Conservation (phyloP, 2,329 filamentous ascomycete species). For the Colletotrichum magnum region DNA sequence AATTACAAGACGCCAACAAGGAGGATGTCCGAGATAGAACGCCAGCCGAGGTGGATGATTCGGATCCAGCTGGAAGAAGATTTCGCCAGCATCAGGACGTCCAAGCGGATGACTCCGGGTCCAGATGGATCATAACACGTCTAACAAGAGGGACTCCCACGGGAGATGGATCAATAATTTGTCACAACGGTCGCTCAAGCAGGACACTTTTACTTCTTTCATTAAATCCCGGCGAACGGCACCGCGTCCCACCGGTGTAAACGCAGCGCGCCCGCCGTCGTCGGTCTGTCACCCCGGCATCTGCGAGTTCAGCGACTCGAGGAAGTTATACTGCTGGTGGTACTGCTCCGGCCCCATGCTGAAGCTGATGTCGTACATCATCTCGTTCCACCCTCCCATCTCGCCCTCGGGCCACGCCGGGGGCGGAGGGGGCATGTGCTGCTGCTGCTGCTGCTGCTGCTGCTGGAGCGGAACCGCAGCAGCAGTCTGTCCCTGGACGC, state of each 20-base stretch:
- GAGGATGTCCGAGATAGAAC: too few species aligned
- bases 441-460: not conserved
- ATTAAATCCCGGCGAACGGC: not conserved
- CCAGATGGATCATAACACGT: too few species aligned
- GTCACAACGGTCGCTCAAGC: too few species aligned
- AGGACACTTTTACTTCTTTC: not conserved
- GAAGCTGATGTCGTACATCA: constrained; percentile 46
- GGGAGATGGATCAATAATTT: too few species aligned
- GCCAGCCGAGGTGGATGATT: too few species aligned
- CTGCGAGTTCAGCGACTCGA: constrained; percentile 47
- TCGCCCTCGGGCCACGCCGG: constrained; percentile 28
- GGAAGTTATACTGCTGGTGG: constrained; percentile 44
- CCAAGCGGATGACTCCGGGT: too few species aligned
- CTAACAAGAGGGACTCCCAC: too few species aligned
- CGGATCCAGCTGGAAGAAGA: too few species aligned
- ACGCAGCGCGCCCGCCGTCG: too few species aligned
- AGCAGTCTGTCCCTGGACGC: not conserved
- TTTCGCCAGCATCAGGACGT: too few species aligned
- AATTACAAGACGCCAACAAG: too few species aligned
- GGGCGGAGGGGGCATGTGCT: constrained; percentile 11
- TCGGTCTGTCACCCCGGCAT: constrained; percentile 44
- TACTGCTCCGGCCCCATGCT: constrained; percentile 41
- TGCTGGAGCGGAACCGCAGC: constrained; percentile 8
- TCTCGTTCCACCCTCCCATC: constrained; percentile 45
- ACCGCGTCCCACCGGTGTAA: too few species aligned